Conservation (phyloP, 2,329 filamentous ascomycete species). For the Penicillium sp. region DNA sequence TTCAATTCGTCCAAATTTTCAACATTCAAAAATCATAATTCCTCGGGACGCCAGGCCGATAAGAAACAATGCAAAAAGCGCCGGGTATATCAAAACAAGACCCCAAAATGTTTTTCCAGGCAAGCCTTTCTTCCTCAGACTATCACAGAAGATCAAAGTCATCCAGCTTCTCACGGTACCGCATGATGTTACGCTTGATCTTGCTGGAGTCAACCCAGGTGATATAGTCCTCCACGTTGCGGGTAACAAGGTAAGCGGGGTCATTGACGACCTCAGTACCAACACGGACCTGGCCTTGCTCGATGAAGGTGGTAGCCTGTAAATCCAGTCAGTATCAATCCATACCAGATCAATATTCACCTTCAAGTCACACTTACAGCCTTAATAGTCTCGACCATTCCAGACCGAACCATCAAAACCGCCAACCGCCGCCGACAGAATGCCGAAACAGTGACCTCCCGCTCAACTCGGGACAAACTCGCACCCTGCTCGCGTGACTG, state of each 20-base stretch:
- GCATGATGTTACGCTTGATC: constrained; percentile 95
- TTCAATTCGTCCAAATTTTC: not conserved
- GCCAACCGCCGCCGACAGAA: constrained; percentile 82
- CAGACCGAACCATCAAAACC: constrained; percentile 84
- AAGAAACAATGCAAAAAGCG: constrained; percentile 22
- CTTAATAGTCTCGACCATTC: constrained; percentile 90
- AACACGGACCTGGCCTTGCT: constrained; percentile 90
- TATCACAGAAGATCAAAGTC: constrained; percentile 85
- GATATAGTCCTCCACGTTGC: constrained; percentile 92
- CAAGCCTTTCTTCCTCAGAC: not conserved
- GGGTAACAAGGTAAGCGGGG: constrained; percentile 82
- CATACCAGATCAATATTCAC: not conserved
- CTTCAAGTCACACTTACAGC: constrained; percentile 53
- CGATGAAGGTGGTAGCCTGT: constrained; percentile 70
- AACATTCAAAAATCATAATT: constrained; percentile 8
- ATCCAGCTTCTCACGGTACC: constrained; percentile 91
- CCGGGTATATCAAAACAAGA: constrained; percentile 26
- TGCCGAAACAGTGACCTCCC: constrained; percentile 82
- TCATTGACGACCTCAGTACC: constrained; percentile 90
- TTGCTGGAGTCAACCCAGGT: constrained; percentile 96
- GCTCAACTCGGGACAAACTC: constrained; percentile 70
- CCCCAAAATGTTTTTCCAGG: constrained; percentile 22
- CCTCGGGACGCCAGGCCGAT: constrained; percentile 11
- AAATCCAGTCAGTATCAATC: not conserved
- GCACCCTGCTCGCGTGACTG: constrained; percentile 74